Evolutionary conservation across 768 basidiomycete genomes (phyloP), one percentile per base, ranked within the genome.

Genomic region (Suillus brevipes): DNA sequence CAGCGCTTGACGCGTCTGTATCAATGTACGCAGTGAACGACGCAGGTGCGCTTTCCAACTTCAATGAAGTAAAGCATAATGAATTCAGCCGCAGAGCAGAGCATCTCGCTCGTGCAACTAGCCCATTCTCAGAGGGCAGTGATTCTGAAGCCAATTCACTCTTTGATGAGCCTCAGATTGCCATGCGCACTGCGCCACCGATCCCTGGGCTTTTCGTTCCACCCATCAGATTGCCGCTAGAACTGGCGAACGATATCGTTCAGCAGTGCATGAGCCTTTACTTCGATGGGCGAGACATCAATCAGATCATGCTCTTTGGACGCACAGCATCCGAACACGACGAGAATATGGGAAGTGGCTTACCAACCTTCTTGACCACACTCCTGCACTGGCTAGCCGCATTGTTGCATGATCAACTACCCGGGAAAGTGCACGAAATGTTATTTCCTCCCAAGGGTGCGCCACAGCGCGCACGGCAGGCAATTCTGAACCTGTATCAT

Each of bases 241-340:
- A 84, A 45, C 75, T 90, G 12, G 85, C 86, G 4, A 77, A 85
- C 25, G 72, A 79, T 0, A 77, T 88, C 38, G 72, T 80, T 59
- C 72, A 74, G 13, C 84, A 84, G 60, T 90, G 89, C 74, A 80
- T 86, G 74, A 70, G 76, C 2, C 81, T 80, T 10, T 91, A 89
- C 73, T 91, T 90, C 71, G 71, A 70, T 12, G 73, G 73, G 13
- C 78, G 76, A 31, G 67, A 77, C 50, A 80, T 85, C 56, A 92
- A 97, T 71, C 94, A 96, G 75, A 84, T 90, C 61, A 95, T 96
- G 94, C 83, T 97, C 20, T 97, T 97, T 71, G 87, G 87, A 52
- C 84, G 88, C 45, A 70, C 67, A 47, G 23, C 59, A 61, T 63
- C 73, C 23, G 64, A 67, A 43, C 31, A 57, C 6, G 67, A 70